phyloP scores from a whole-genome alignment of 371 early-diverging fungal genomes.

The Lichtheimia ramosa region DNA sequence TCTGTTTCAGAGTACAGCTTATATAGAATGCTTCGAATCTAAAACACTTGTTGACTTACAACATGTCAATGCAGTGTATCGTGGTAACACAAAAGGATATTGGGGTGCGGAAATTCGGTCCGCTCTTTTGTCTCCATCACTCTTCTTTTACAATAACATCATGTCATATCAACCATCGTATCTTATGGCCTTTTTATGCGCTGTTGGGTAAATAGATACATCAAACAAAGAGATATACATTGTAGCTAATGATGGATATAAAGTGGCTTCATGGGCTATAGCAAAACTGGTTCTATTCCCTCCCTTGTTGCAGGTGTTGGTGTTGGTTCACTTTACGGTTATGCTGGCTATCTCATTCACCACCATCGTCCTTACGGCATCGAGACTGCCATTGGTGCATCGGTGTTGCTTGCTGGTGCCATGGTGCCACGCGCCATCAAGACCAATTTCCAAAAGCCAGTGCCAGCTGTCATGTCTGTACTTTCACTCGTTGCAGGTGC shows the following conservation, averaged over 20 bases:
- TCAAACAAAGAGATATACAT: background rate
- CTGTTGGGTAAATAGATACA: conserved; percentile 15
- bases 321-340: conserved; percentile 59
- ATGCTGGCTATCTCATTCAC: conserved; percentile 62
- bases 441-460: conserved; percentile 41
- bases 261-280: conserved; percentile 66
- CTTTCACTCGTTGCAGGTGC: conserved; percentile 39
- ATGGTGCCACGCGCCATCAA: conserved; percentile 63
- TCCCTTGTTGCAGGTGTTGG: conserved; percentile 66
- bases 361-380: conserved; percentile 65
- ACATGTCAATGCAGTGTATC: no score
- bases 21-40: no score
- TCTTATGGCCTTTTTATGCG: conserved; percentile 45
- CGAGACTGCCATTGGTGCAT: conserved; percentile 63
- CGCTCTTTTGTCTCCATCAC: no score
- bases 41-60: no score
- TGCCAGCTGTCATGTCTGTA: conserved; percentile 41
- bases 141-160: background rate
- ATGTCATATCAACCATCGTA: conserved; percentile 47
- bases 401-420: conserved; percentile 53
- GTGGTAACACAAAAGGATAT: no score
- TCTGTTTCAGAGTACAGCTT: no score
- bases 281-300: conserved; percentile 54
- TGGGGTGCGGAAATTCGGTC: no score
- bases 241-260: conserved; percentile 7